Conservation (phyloP, 352 stramenopile genomes). For the Phytophthora rubi region DNA sequence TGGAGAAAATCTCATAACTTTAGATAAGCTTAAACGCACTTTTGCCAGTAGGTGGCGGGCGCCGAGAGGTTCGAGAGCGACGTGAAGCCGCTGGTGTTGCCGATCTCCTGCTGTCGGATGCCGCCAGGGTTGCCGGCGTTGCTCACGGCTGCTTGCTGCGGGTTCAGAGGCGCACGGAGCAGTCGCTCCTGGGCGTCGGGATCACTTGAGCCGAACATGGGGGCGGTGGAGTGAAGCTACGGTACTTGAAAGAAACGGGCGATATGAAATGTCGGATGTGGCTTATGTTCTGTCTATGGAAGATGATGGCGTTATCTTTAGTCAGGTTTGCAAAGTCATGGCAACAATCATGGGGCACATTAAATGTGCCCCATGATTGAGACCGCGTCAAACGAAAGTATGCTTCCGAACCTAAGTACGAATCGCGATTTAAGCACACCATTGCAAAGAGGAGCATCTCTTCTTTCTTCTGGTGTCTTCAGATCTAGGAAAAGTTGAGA, state of each 20-base stretch:
- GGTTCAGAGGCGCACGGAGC: constrained; percentile 45
- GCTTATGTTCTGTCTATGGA: neutral
- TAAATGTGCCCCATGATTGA: too few relatives aligned
- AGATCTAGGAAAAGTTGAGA: too few relatives aligned
- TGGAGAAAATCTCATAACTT: neutral
- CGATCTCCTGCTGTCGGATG: constrained; percentile 39
- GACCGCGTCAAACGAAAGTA: too few relatives aligned
- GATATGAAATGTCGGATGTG: neutral
- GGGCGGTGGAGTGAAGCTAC: neutral
- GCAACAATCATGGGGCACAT: neutral
- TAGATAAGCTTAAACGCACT: constrained; percentile 23
- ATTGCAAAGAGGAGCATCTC: too few relatives aligned
- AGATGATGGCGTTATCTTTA: neutral
- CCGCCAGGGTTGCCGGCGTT: constrained; percentile 24
- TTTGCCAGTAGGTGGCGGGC: constrained; percentile 49
- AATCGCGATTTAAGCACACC: too few relatives aligned
- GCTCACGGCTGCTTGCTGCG: constrained; percentile 27
- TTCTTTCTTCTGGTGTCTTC: too few relatives aligned
- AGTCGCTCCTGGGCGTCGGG: constrained; percentile 39
- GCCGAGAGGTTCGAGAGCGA: constrained; percentile 40
- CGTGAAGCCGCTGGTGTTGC: constrained; percentile 38
- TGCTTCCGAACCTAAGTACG: too few relatives aligned
- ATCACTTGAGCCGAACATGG: constrained; percentile 38
- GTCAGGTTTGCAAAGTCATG: neutral
- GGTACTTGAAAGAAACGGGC: neutral